Base-by-base conservation (phyloP, 2,329 filamentous ascomycete species). In the Zalaria obscura region DNA sequence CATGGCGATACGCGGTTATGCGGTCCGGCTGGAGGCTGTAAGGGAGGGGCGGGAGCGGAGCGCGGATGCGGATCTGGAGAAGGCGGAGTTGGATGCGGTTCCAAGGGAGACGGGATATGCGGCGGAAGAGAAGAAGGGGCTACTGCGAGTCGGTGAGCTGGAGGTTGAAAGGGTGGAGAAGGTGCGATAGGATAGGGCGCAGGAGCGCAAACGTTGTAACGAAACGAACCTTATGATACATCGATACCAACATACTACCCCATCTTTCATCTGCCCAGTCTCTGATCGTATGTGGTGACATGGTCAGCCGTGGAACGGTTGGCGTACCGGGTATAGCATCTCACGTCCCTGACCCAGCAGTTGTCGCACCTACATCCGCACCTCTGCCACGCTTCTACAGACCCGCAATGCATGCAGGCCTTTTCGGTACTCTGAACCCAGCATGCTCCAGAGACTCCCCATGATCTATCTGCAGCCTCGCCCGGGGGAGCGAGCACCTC, bases 351-450 rank as follows among this genome's bases (percentile, higher is more conserved):
- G 28, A 40, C 33, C 36, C 46, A 42, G 32, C 46, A 48, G 9
- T 31, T 41, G 6, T 44, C 36, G 25, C 46, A 48, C 11, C 39
- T 33, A 33, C 46, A 48, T 18, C 35, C 35, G 36, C 46, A 48
- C 26, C 11, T 41, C 18, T 27, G 33, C 36, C 46, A 48, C 29
- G 38, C 41, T 7, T 44, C 9, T 25, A 48, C 40, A 9, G 38
- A 35, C 4, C 46, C 46, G 36, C 46, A 48, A 36, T 48, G 46
- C 46, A 48, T 48, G 38, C 46, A 48, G 27, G 39, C 40, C 38
- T 40, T 28, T 27, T 45, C 43, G 9, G 45, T 37, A 33, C 40
- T 42, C 40, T 25, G 40, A 36, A 27, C 42, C 36, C 18, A 18
- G 18, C 18, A 18, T 18, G 18, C 18, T 18, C 18, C 18, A 18